phyloP scores from a whole-genome alignment of 352 stramenopile genomes.

The Globisporangium irregulare region DNA sequence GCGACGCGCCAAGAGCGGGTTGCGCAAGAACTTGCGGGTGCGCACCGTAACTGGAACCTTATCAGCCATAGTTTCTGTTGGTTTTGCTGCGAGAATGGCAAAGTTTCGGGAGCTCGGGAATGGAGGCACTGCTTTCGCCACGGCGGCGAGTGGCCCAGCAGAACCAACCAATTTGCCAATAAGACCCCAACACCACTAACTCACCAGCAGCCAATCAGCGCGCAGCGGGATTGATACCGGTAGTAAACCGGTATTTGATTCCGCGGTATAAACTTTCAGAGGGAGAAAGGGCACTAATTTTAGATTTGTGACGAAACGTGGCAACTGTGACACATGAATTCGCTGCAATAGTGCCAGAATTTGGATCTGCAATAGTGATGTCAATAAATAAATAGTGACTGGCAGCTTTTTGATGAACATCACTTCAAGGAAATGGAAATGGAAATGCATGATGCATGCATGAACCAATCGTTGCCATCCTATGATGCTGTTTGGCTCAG shows the following conservation, averaged over 20 bases:
- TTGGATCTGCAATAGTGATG: no score
- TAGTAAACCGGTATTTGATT: background rate
- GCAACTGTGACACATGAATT: no score
- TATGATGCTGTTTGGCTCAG: no score
- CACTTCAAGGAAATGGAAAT: background rate
- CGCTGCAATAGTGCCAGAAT: background rate
- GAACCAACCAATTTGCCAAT: constrained; percentile 78
- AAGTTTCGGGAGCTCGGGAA: constrained; percentile 18
- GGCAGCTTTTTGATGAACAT: background rate
- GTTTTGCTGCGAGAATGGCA: constrained; percentile 48
- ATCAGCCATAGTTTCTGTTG: constrained; percentile 88
- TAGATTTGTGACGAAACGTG: background rate
- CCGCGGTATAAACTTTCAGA: background rate
- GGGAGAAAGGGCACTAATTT: background rate
- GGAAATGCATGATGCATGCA: background rate
- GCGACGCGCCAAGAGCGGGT: constrained; percentile 95
- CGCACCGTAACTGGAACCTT: constrained; percentile 96
- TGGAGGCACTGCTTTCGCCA: background rate
- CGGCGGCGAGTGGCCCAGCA: constrained; percentile 27
- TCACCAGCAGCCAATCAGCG: constrained; percentile 41
- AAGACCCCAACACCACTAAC: constrained; percentile 21
- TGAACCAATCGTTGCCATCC: background rate
- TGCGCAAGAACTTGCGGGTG: constrained; percentile 99
- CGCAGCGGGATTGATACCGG: background rate
- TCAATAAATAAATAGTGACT: background rate